Evolutionary conservation across 257 asterid genomes (phyloP), one percentile per base, ranked within the genome.

Genomic region (Fraxinus pennsylvanica): DNA sequence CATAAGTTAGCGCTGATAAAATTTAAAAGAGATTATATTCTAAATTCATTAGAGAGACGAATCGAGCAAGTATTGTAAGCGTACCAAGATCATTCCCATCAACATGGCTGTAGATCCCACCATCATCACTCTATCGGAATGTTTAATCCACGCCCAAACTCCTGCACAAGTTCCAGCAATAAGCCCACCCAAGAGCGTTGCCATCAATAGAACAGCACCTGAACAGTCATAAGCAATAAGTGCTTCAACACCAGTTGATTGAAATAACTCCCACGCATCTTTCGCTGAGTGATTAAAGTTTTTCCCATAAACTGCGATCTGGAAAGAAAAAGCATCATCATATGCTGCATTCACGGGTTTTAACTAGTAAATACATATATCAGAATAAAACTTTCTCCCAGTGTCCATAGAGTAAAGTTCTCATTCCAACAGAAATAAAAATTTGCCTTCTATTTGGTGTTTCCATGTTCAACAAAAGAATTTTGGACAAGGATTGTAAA

Each of bases 251-350:
- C 99, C 99, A 45, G 98, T 93, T 30, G 98, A 93, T 74, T 96
- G 98, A 87, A 96, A 92, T 83, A 93, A 73, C 88, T 96, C 99
- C 99, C 99, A 96, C 0, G 99, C 99, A 79, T 96, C 98, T 89
- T 93, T 92, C 7, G 99, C 99, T 17, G 99, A 96, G 82, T 84
- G 92, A 79, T 96, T 96, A 72, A 93, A 96, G 92, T 85, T 93
- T 88, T 93, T 96, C 41, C 99, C 99, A 82, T 91, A 87, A 32
- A 96, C 94, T 21, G 97, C 98, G 80, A 96, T 96, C 99, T 96
- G 87, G 69, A 74, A 38, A 39, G 68, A 54, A 83, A 7, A 70
- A n/a, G 61, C 2, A 63, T 63, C 33, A 27, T 3, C 66, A 57
- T n/a, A 57, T 17, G 21, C 66, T 6, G 29, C 66, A 63, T 27